phyloP scores from a whole-genome alignment of 2,329 filamentous ascomycete species.

The Daldinia sp. region DNA sequence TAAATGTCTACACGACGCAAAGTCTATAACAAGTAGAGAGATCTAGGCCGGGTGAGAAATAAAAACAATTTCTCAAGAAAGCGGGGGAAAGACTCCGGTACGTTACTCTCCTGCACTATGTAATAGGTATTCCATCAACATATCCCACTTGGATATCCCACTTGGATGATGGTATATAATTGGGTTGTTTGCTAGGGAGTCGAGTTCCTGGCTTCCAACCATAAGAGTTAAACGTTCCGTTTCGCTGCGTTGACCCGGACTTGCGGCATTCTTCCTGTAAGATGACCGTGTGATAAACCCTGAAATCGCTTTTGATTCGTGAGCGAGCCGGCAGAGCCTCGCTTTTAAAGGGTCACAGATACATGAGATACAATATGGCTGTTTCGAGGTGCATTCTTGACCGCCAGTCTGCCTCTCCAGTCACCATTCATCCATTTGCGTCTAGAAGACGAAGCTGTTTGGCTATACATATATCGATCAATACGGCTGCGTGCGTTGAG shows the following conservation, averaged over 20 bases:
- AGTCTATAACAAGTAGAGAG: background rate
- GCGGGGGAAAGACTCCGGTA: slow-evolving; percentile 26
- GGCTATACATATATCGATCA: slow-evolving; percentile 11
- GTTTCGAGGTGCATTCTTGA: slow-evolving; percentile 26
- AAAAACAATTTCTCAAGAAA: background rate
- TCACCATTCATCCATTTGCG: slow-evolving; percentile 26
- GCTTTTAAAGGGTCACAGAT: slow-evolving; percentile 19
- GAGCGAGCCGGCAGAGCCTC: slow-evolving; percentile 26
- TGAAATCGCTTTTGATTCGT: slow-evolving; percentile 30
- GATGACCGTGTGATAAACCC: slow-evolving; percentile 37
- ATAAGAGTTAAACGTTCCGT: slow-evolving; percentile 24
- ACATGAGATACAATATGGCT: slow-evolving; percentile 12
- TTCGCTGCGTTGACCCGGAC: slow-evolving; percentile 30
- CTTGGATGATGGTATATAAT: slow-evolving; percentile 14
- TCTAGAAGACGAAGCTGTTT: slow-evolving; percentile 26
- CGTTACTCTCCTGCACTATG: background rate
- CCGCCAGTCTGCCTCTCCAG: slow-evolving; percentile 21
- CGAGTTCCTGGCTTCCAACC: slow-evolving; percentile 13
- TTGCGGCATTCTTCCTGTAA: slow-evolving; percentile 36
- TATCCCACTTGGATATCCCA: too few species aligned
- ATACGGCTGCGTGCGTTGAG: slow-evolving; percentile 21
- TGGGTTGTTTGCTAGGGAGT: slow-evolving; percentile 15
- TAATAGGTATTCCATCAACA: background rate
- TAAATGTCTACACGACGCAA: too few species aligned
- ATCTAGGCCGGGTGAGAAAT: slow-evolving; percentile 7